Conservation (phyloP, 2,329 filamentous ascomycete species). For the Dactylellina drechsleri region DNA sequence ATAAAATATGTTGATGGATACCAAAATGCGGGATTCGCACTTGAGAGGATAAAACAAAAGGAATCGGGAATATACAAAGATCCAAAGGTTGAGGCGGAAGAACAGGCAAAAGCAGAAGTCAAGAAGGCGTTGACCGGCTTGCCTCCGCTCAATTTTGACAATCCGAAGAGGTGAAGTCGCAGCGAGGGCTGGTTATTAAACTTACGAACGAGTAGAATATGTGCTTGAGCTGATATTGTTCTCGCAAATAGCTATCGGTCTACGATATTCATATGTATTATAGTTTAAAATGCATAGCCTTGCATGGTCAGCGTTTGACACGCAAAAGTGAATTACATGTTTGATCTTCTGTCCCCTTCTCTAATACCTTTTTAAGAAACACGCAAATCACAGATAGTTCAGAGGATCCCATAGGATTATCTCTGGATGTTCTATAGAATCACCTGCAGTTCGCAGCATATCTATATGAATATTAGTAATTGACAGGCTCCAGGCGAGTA, state of each 20-base stretch:
- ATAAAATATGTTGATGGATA: slow-evolving; percentile 59
- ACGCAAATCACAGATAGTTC: neutral
- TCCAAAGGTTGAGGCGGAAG: slow-evolving; percentile 16
- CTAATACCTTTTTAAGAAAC: no score
- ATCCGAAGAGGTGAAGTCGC: neutral
- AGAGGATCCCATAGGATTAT: neutral
- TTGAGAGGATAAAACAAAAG: slow-evolving; percentile 39
- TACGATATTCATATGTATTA: no score
- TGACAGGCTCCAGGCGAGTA: neutral
- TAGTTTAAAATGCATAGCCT: no score
- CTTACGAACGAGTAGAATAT: no score
- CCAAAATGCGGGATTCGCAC: slow-evolving; percentile 28
- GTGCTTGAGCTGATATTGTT: no score
- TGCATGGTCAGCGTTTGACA: no score
- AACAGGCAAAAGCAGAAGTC: slow-evolving; percentile 2
- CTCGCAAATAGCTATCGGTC: no score
- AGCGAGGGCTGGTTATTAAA: no score
- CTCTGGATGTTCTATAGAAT: neutral
- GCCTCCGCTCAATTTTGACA: slow-evolving; percentile 22
- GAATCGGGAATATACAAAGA: slow-evolving; percentile 24
- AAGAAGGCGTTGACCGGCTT: slow-evolving; percentile 5
- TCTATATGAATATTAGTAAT: no score
- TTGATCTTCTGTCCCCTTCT: no score
- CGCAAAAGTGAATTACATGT: no score
- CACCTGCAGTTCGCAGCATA: no score